Evolutionary conservation across 2,329 filamentous ascomycete genomes (phyloP), one percentile per base, ranked within the genome.

Genomic region (Coleophoma eucalyptorum): DNA sequence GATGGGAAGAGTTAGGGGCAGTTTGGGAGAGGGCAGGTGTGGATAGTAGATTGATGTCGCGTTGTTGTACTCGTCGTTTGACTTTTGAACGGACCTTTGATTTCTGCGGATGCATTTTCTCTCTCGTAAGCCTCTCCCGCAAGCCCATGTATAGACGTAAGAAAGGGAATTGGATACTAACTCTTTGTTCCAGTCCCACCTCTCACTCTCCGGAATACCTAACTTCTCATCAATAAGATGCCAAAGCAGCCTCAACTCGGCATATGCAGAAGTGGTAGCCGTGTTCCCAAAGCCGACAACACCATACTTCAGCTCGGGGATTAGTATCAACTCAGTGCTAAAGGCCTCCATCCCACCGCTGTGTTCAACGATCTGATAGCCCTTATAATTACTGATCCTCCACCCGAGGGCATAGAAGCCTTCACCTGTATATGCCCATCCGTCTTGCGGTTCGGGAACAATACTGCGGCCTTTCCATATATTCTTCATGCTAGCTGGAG

Each of bases 221-320:
- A 75, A 57, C 46, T 64, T 67, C 31, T 74, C 67, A 52, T 76
- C 66, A 5, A 74, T 65, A 19, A 76, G 59, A 46, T 68, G 61
- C 61, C 66, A 75, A 12, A 67, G 54, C 19, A 75, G 45, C 10
- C 63, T 58, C 40, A 57, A 45, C 19, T 66, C 69, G 42, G 54
- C 67, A 3, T 53, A 52, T 43, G 72, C 74, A 3, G 70, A 70
- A 3, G 67, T 70, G 5, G 60, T 12, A 8, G 67, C 70, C 19
- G 72, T 76, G 49, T 80, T 81, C 1, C 59, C 70, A 53, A 78
- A 62, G 15, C 66, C 57, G 4, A 73, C 67, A 11, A 76, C 59
- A 3, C 72, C 74, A 53, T 68, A 78, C 5, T 69, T 62, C 18
- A 69, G 50, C 11, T 67, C 66, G 0, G 77, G 76, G 43, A 79